Conservation (phyloP, 106 monocot genomes). For the Acorus calamus region DNA sequence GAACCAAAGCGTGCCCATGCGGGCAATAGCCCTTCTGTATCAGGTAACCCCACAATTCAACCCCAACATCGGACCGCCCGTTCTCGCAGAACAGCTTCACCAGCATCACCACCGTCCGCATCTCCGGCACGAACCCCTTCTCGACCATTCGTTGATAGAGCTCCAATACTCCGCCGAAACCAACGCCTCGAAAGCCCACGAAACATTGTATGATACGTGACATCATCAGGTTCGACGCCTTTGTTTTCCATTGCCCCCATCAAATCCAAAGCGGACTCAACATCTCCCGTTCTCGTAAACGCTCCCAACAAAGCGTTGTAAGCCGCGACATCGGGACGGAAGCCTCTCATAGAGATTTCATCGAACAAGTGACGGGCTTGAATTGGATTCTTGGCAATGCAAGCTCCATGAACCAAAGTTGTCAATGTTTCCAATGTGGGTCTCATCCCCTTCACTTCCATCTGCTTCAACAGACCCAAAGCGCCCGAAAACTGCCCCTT, state of each 20-base stretch:
- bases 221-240: slow-evolving; percentile 47
- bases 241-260: slow-evolving; percentile 62
- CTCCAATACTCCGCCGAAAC: slow-evolving; percentile 26
- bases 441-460: slow-evolving; percentile 24
- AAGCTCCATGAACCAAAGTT: slow-evolving; percentile 68
- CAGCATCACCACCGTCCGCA: slow-evolving; percentile 66
- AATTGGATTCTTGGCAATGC: slow-evolving; percentile 34
- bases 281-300: slow-evolving; percentile 29
- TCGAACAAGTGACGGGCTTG: slow-evolving; percentile 59
- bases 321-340: slow-evolving; percentile 40
- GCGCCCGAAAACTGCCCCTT: slow-evolving; percentile 40
- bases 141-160: slow-evolving; percentile 55
- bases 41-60: slow-evolving; percentile 66
- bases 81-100: slow-evolving; percentile 78
- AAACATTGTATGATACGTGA: slow-evolving; percentile 62
- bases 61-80: slow-evolving; percentile 39
- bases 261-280: slow-evolving; percentile 23
- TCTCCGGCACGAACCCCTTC: slow-evolving; percentile 47
- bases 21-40: slow-evolving; percentile 68
- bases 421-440: slow-evolving; percentile 60
- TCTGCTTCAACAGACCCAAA: slow-evolving; percentile 44
- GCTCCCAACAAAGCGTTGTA: slow-evolving; percentile 75
- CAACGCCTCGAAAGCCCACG: slow-evolving; percentile 32
- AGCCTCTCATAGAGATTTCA: slow-evolving; percentile 40
- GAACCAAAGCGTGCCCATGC: slow-evolving; percentile 70